A percentile compares a stretch with the other conserved stretches of the same genome.
Evolutionary conservation across 1,139 yeast species (phyloP).

Genomic region (Yamadazyma atlantica): DNA sequence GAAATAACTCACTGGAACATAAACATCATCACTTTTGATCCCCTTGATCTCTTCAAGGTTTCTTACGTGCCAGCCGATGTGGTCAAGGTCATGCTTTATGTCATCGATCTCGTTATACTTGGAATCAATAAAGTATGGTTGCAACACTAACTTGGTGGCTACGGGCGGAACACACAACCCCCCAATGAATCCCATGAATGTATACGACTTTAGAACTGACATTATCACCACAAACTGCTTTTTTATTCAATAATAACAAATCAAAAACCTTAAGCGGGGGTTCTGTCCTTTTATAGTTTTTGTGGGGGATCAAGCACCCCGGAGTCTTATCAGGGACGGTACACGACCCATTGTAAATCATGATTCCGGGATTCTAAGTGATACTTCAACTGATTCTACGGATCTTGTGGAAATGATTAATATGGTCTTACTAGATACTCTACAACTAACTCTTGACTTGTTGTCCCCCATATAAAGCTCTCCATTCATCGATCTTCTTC

Average conservation of each 20-base stretch:
- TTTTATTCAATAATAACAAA: no score
- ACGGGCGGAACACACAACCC: slow-evolving; percentile 34
- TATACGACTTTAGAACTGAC: slow-evolving; percentile 14
- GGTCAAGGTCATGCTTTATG: slow-evolving; percentile 34
- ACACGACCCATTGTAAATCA: not conserved
- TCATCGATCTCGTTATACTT: slow-evolving; percentile 32
- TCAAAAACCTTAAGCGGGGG: not conserved
- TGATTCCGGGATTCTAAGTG: no score
- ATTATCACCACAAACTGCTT: no score
- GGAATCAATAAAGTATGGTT: slow-evolving; percentile 25
- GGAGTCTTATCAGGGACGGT: slow-evolving; percentile 1
- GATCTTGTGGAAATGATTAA: not conserved
- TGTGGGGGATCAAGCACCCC: slow-evolving; percentile 3
- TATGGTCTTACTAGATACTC: not conserved
- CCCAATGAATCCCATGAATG: slow-evolving; percentile 24
- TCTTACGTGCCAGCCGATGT: slow-evolving; percentile 41
- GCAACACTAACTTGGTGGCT: slow-evolving; percentile 25
- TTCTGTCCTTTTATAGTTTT: slow-evolving; percentile 3
- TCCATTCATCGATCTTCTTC: slow-evolving; percentile 84
- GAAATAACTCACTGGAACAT: slow-evolving; percentile 30
- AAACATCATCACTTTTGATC: slow-evolving; percentile 26
- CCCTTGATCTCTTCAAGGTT: slow-evolving; percentile 33
- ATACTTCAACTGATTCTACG: no score
- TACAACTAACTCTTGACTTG: slow-evolving; percentile 10
- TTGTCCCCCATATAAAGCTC: slow-evolving; percentile 80